Conservation (phyloP, 352 stramenopile genomes). For the Pythium brachiatum region DNA sequence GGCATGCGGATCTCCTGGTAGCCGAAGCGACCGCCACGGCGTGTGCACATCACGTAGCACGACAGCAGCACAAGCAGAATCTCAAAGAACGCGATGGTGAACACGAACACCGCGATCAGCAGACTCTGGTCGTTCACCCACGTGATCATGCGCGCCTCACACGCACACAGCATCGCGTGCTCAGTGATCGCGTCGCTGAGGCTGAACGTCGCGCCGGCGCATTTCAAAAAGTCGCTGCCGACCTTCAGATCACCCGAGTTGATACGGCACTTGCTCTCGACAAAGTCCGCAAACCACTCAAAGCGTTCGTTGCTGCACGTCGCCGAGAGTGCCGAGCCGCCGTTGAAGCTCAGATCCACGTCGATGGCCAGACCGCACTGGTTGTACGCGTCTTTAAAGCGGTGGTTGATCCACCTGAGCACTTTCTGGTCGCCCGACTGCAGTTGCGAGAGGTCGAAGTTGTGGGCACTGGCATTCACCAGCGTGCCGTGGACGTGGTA, state of each 20-base stretch:
- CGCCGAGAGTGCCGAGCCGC: constrained; percentile 38
- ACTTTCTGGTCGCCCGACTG: constrained; percentile 52
- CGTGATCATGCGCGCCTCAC: constrained; percentile 72
- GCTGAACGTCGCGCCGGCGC: constrained; percentile 58
- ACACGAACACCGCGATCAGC: constrained; percentile 74
- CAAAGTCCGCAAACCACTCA: constrained; percentile 70
- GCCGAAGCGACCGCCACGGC: constrained; percentile 54
- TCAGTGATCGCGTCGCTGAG: constrained; percentile 64
- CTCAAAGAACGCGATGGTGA: constrained; percentile 77
- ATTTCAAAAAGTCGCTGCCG: constrained; percentile 68
- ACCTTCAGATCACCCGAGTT: constrained; percentile 43
- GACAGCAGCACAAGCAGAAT: constrained; percentile 74
- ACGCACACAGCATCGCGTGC: constrained; percentile 81
- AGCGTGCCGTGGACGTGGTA: constrained; percentile 78
- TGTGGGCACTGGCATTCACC: constrained; percentile 51
- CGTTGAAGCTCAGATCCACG: constrained; percentile 44
- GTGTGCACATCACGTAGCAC: constrained; percentile 83
- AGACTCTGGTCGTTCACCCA: constrained; percentile 82
- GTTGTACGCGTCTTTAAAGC: constrained; percentile 77
- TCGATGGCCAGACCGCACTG: constrained; percentile 67
- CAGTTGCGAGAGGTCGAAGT: constrained; percentile 71
- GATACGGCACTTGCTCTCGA: constrained; percentile 73
- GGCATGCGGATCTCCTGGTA: constrained; percentile 88
- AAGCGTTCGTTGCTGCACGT: constrained; percentile 58
- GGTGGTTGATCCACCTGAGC: constrained; percentile 72